phyloP scores from a whole-genome alignment of 2,329 filamentous ascomycete species.

The Talaromyces sp. region DNA sequence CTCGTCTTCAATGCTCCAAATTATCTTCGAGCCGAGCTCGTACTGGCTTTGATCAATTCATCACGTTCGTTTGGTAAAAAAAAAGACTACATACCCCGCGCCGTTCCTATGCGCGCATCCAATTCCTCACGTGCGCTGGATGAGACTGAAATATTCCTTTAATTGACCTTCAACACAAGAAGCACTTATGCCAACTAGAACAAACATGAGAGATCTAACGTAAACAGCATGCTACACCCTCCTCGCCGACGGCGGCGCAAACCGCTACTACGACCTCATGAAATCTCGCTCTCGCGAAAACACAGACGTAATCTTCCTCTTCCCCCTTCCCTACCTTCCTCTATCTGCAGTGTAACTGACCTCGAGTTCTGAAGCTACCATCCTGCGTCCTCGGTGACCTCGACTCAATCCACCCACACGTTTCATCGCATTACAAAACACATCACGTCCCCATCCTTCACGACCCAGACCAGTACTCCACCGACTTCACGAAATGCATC shows the following conservation, averaged over 20 bases:
- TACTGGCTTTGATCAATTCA: too few species aligned
- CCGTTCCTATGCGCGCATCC: not conserved
- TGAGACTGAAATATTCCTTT: not conserved
- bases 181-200: not conserved
- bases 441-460: conserved; percentile 61
- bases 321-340: not conserved
- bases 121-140: conserved; percentile 6
- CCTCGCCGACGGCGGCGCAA: conserved; percentile 89
- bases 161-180: not conserved
- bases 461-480: conserved; percentile 77
- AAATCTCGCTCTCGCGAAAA: conserved; percentile 28
- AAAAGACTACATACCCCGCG: conserved; percentile 9
- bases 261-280: conserved; percentile 61
- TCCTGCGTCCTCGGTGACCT: conserved; percentile 82
- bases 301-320: conserved; percentile 28
- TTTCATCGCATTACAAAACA: conserved; percentile 63
- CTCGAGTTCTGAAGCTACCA: conserved; percentile 47
- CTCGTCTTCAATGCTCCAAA: not conserved
- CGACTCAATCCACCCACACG: conserved; percentile 68
- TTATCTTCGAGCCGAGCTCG: not conserved
- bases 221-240: conserved; percentile 60
- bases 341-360: conserved; percentile 4
- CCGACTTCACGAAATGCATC: conserved; percentile 85
- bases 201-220: not conserved
- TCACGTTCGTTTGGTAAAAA: not conserved